Evolutionary conservation across 345 rosid genomes (phyloP).

Genomic region (Mangifera indica): DNA sequence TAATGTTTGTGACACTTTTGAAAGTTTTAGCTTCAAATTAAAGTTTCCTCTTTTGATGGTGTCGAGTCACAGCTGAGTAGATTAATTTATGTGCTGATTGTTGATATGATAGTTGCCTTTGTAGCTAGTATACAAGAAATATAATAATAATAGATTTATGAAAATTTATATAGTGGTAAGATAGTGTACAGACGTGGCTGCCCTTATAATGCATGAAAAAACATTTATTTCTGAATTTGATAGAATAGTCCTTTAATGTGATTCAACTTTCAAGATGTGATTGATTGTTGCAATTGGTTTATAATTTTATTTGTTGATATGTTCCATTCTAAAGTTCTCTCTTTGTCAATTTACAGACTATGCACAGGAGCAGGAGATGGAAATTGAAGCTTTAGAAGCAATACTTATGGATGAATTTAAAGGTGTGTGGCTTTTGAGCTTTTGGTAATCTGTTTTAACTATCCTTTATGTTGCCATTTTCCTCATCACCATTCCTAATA

Average conservation of each 20-base stretch:
- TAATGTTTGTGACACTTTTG: background rate
- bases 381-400: slow-evolving; percentile 92
- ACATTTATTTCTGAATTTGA: background rate
- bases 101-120: background rate
- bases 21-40: background rate
- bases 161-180: background rate
- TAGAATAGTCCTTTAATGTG: background rate
- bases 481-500: background rate
- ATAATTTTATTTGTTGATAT: background rate
- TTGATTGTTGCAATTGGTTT: background rate
- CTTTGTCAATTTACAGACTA: slow-evolving; percentile 45
- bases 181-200: background rate
- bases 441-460: slow-evolving; percentile 6
- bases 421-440: slow-evolving; percentile 39
- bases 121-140: background rate
- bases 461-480: slow-evolving; percentile 19
- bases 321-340: background rate
- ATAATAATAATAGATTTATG: background rate
- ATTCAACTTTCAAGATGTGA: background rate
- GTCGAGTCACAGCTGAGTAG: background rate
- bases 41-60: background rate
- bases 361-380: slow-evolving; percentile 90
- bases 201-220: background rate
- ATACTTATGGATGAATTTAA: slow-evolving; percentile 97
- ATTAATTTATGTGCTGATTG: background rate